Conservation (phyloP, 495 filamentous ascomycete species). For the Tuber brumale region DNA sequence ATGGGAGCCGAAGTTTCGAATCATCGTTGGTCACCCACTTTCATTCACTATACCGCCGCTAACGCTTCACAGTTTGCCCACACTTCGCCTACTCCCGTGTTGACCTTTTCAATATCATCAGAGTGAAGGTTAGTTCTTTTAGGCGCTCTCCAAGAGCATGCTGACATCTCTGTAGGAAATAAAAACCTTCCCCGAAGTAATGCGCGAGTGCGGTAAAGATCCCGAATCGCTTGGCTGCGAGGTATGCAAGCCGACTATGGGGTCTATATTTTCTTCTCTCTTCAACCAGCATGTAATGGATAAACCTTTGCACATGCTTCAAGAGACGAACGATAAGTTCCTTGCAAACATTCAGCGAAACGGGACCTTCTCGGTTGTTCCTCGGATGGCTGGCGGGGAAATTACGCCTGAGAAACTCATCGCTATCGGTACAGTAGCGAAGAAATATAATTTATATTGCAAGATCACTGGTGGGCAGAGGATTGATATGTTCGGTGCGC, state of each 20-base stretch:
- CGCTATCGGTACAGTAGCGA: conserved; percentile 78
- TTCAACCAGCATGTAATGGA: conserved; percentile 87
- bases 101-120: conserved; percentile 86
- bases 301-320: conserved; percentile 64
- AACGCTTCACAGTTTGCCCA: conserved; percentile 54
- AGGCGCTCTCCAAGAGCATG: background rate
- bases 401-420: conserved; percentile 90
- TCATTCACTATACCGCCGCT: background rate
- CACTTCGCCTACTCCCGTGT: conserved; percentile 84
- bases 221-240: conserved; percentile 77
- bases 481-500: conserved; percentile 92
- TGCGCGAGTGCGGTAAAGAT: conserved; percentile 73
- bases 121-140: conserved; percentile 52
- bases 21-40: conserved; percentile 49
- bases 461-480: conserved; percentile 95
- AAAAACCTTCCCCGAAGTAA: conserved; percentile 69
- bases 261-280: conserved; percentile 73
- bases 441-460: conserved; percentile 81
- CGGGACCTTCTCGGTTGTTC: conserved; percentile 87
- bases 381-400: conserved; percentile 78
- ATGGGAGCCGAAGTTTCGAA: conserved; percentile 92
- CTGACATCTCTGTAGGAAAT: conserved; percentile 46
- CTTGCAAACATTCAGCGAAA: conserved; percentile 94
- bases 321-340: conserved; percentile 91
- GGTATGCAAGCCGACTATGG: conserved; percentile 81